These are phyloP conservation scores for Solanum sejunctum DNA, from an alignment of 257 asterid genomes.

Conservation along the genomic window DNA sequence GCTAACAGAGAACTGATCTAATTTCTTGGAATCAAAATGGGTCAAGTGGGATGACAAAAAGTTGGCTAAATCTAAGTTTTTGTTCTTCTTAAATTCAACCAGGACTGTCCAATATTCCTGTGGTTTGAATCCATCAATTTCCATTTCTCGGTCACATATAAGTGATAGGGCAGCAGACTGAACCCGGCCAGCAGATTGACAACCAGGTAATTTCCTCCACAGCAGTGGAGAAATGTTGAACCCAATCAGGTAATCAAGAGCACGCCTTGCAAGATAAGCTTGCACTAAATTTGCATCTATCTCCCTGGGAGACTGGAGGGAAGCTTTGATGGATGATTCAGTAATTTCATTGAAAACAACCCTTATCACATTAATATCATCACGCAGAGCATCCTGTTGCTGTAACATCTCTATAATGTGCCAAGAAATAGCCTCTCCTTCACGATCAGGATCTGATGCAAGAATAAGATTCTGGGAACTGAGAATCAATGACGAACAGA, in stretches of 20 bases:
- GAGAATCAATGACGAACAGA: constrained; percentile 24
- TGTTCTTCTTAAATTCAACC: constrained; percentile 32
- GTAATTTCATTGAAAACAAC: constrained; percentile 83
- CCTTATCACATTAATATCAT: constrained; percentile 61
- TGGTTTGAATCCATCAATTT: constrained; percentile 57
- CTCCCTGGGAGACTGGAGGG: constrained; percentile 75
- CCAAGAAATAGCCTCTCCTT: constrained; percentile 99
- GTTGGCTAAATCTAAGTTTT: constrained; percentile 10
- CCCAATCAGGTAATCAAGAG: constrained; percentile 92
- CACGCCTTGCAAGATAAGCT: constrained; percentile 94
- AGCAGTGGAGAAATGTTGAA: constrained; percentile 88
- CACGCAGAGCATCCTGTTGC: constrained; percentile 78
- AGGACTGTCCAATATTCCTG: constrained; percentile 78
- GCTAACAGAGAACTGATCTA: constrained; percentile 48
- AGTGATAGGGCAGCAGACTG: constrained; percentile 93
- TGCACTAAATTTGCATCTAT: constrained; percentile 72
- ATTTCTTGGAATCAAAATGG: constrained; percentile 37
- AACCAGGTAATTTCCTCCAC: constrained; percentile 94
- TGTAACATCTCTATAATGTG: constrained; percentile 87
- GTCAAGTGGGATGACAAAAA: constrained; percentile 48
- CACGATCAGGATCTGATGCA: constrained; percentile 98
- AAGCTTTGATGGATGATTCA: constrained; percentile 72
- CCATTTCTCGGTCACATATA: constrained; percentile 81
- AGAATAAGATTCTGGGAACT: constrained; percentile 86
- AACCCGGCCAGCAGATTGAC: constrained; percentile 97